phyloP scores from a whole-genome alignment of 2,329 filamentous ascomycete genomes.

The Monascus ruber region DNA sequence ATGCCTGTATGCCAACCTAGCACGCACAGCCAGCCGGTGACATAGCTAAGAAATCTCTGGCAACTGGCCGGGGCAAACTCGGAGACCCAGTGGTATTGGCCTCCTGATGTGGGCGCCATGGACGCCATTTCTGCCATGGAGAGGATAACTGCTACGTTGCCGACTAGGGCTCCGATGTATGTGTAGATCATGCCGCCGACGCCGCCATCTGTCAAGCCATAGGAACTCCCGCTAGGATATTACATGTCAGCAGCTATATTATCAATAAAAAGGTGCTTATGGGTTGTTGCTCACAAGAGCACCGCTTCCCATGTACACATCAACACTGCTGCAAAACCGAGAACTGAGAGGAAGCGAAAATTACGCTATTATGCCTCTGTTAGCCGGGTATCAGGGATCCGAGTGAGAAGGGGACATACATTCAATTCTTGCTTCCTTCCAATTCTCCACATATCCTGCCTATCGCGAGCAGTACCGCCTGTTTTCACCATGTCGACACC shows the following conservation, averaged over 20 bases:
- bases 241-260: background rate
- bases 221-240: background rate
- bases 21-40: constrained; percentile 29
- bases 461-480: constrained; percentile 4
- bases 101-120: constrained; percentile 44
- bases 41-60: constrained; percentile 40
- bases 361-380: constrained; percentile 6
- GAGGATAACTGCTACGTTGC: constrained; percentile 51
- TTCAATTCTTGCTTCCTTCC: constrained; percentile 34
- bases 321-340: constrained; percentile 18
- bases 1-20: constrained; percentile 27
- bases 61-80: constrained; percentile 39
- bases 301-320: constrained; percentile 19
- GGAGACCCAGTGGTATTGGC: constrained; percentile 49
- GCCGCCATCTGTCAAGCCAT: constrained; percentile 3
- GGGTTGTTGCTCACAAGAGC: background rate
- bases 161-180: constrained; percentile 44
- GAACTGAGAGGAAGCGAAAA: constrained; percentile 15
- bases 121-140: constrained; percentile 53
- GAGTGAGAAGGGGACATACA: no score
- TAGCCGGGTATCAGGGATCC: no score
- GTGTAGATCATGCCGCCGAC: constrained; percentile 16
- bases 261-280: background rate
- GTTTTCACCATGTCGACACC: no score
- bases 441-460: constrained; percentile 25